Evolutionary conservation across 768 basidiomycete genomes (phyloP).

Genomic region (Dendrothele bispora): DNA sequence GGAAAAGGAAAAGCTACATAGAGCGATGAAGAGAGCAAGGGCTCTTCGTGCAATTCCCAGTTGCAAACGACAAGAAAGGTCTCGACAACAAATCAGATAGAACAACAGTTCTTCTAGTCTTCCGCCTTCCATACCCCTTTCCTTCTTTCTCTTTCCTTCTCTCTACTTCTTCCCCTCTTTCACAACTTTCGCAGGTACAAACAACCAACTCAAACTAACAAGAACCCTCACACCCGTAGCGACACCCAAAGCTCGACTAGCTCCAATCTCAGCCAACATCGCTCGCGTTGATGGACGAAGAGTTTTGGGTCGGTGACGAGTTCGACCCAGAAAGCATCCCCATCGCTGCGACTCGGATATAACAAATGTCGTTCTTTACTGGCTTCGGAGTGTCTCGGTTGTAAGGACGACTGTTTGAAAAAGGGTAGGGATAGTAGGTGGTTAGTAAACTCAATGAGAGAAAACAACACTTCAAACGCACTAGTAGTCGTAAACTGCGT

Average conservation of each 20-base stretch:
- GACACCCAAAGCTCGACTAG: not conserved
- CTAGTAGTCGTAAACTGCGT: constrained; percentile 50
- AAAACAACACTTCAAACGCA: constrained; percentile 18
- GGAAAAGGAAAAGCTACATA: too few species aligned
- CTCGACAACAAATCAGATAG: too few species aligned
- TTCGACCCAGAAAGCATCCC: constrained; percentile 17
- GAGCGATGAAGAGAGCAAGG: too few species aligned
- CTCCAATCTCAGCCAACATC: not conserved
- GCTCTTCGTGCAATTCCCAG: too few species aligned
- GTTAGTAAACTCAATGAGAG: not conserved
- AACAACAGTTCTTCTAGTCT: too few species aligned
- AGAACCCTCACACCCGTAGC: not conserved
- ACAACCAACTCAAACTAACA: not conserved
- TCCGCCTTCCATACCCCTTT: too few species aligned
- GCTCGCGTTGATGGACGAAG: not conserved
- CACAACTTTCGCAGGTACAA: not conserved
- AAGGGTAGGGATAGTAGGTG: not conserved
- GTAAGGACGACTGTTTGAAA: constrained; percentile 48
- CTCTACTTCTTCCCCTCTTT: too few species aligned
- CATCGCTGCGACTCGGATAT: not conserved
- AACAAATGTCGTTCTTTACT: constrained; percentile 49
- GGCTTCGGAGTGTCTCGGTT: constrained; percentile 72
- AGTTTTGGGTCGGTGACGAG: not conserved
- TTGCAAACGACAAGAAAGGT: too few species aligned
- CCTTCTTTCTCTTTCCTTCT: too few species aligned